A percentile compares a stretch with the other conserved stretches of the same genome.
Conservation (phyloP, 331 rosid species). For the Malus hybrid region DNA sequence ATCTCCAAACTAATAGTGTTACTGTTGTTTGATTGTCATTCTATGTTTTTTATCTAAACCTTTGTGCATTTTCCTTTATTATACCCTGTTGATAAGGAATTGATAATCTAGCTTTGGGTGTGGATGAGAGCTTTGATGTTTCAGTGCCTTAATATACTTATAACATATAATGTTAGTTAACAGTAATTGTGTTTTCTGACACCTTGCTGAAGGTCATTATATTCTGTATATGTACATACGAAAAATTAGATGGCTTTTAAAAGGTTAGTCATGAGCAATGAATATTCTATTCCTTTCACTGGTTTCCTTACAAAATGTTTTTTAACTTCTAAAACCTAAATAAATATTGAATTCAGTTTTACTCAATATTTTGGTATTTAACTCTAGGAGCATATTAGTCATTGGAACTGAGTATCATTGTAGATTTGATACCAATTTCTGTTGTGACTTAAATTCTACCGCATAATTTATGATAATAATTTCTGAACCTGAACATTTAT, state of each 20-base stretch:
- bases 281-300: no score
- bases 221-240: no score
- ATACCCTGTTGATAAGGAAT: neutral
- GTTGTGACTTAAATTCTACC: neutral
- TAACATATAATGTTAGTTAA: no score
- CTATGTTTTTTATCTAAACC: neutral
- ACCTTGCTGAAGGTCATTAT: no score
- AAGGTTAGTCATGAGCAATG: no score
- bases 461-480: neutral
- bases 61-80: neutral
- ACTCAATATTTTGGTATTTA: neutral
- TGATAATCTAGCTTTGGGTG: no score
- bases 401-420: neutral
- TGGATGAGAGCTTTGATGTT: no score
- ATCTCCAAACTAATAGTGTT: neutral
- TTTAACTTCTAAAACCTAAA: neutral
- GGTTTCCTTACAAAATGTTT: neutral
- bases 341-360: neutral
- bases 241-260: no score
- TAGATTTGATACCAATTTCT: neutral
- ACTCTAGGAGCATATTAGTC: no score
- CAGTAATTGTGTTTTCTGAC: no score
- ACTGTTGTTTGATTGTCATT: neutral
- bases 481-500: constrained; percentile 8
- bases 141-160: no score